A percentile compares a stretch with the other conserved stretches of the same genome.
These are phyloP conservation scores for Tinospora cordifolia DNA, from an alignment of 164 flowering plant species.

Conservation along the genomic window DNA sequence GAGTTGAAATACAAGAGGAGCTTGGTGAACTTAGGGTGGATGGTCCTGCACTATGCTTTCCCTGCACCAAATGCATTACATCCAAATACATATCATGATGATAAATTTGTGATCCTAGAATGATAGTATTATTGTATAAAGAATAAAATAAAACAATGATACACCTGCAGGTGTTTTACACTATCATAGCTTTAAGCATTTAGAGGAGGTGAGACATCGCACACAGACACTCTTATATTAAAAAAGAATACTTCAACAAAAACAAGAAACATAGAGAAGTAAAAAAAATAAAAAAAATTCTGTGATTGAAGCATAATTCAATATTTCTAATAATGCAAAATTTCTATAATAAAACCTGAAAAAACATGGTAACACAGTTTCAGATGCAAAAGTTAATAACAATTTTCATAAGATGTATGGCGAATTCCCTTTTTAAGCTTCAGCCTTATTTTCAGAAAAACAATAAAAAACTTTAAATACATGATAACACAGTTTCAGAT, in stretches of 20 bases:
- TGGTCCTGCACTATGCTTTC: conserved; percentile 37
- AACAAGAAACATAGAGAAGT: neutral
- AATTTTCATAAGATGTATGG: too few relatives aligned
- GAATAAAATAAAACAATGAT: neutral
- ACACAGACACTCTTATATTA: too few relatives aligned
- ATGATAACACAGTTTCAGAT: too few relatives aligned
- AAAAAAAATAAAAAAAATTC: neutral
- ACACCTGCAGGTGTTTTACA: neutral
- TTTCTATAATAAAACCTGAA: too few relatives aligned
- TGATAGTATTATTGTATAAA: neutral
- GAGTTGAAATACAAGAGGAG: conserved; percentile 33
- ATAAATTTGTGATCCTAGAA: neutral
- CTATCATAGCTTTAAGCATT: too few relatives aligned
- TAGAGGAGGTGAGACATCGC: too few relatives aligned
- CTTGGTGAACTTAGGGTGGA: conserved; percentile 34
- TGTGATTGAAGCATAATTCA: neutral
- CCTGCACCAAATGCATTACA: conserved; percentile 33
- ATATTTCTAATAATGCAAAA: too few relatives aligned
- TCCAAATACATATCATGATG: neutral
- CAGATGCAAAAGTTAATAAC: too few relatives aligned
- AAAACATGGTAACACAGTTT: too few relatives aligned
- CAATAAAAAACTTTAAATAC: neutral
- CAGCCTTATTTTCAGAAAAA: too few relatives aligned
- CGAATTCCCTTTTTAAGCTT: too few relatives aligned
- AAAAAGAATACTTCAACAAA: too few relatives aligned